These are phyloP conservation scores for Tylopilus vinaceipallidus DNA, from an alignment of 768 basidiomycete genomes.

Conservation along the genomic window DNA sequence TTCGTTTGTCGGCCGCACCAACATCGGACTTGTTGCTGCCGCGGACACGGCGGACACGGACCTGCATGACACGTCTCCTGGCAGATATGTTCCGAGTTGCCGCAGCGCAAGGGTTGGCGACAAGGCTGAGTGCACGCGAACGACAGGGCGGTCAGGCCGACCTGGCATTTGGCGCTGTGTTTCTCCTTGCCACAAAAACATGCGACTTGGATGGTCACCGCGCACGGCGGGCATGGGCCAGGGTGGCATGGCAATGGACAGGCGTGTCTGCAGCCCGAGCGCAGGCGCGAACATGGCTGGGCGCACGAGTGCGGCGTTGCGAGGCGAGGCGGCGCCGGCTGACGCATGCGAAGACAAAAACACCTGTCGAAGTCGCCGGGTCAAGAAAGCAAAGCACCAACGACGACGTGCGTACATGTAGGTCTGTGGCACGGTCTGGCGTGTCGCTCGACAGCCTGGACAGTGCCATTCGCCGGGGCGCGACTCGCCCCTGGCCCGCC, in stretches of 20 bases:
- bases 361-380: slow-evolving; percentile 49
- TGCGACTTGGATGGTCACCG: slow-evolving; percentile 66
- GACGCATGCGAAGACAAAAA: slow-evolving; percentile 75
- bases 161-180: slow-evolving; percentile 38
- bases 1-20: slow-evolving; percentile 76
- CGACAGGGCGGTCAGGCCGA: slow-evolving; percentile 38
- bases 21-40: slow-evolving; percentile 56
- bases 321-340: slow-evolving; percentile 68
- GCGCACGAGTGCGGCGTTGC: slow-evolving; percentile 79
- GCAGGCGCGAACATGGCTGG: slow-evolving; percentile 59
- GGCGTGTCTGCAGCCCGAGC: slow-evolving; percentile 68
- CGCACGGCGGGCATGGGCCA: slow-evolving; percentile 94
- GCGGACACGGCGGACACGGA: slow-evolving; percentile 62
- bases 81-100: slow-evolving; percentile 66
- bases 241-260: slow-evolving; percentile 90
- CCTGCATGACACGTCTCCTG: slow-evolving; percentile 72
- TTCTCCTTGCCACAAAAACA: slow-evolving; percentile 77
- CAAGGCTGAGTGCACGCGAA: slow-evolving; percentile 40
- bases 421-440: slow-evolving; percentile 59
- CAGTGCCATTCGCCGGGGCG: slow-evolving; percentile 84
- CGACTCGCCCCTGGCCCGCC: slow-evolving; percentile 66
- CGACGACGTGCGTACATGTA: slow-evolving; percentile 49
- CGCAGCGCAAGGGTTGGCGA: slow-evolving; percentile 54
- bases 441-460: slow-evolving; percentile 85
- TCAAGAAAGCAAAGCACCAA: background rate